Conservation (phyloP, 2,329 filamentous ascomycete species). For the Tolypocladium pustulatum region DNA sequence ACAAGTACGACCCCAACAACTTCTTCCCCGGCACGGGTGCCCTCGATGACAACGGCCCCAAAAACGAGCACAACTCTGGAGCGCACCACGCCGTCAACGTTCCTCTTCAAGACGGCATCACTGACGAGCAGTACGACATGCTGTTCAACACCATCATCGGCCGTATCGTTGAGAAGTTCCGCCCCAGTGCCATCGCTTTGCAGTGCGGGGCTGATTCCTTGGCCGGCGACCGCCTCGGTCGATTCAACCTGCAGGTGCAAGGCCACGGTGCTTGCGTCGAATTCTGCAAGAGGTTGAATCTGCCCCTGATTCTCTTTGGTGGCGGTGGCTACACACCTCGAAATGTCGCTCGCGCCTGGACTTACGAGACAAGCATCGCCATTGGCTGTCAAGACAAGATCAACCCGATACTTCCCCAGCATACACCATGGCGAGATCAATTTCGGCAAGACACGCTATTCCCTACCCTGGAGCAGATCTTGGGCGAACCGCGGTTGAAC, state of each 20-base stretch:
- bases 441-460: constrained; percentile 85
- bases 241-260: constrained; percentile 94
- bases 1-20: constrained; percentile 77
- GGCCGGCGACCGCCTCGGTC: constrained; percentile 83
- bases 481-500: constrained; percentile 62
- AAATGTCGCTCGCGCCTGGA: constrained; percentile 94
- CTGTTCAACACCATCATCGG: constrained; percentile 78
- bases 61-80: constrained; percentile 73
- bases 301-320: constrained; percentile 83
- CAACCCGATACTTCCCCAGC: constrained; percentile 59
- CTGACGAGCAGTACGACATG: constrained; percentile 76
- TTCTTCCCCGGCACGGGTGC: constrained; percentile 93
- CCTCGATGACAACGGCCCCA: constrained; percentile 74
- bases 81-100: constrained; percentile 88
- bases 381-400: constrained; percentile 65
- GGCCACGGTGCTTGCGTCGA: constrained; percentile 87
- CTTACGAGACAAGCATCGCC: constrained; percentile 88
- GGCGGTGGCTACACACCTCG: constrained; percentile 94
- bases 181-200: constrained; percentile 82
- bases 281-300: constrained; percentile 69
- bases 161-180: constrained; percentile 69
- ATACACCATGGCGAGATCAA: constrained; percentile 78
- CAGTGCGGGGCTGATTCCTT: constrained; percentile 95
- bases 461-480: constrained; percentile 66
- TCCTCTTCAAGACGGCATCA: constrained; percentile 81